Conservation (phyloP, 768 basidiomycete genomes). For the Exsudoporus frostii region DNA sequence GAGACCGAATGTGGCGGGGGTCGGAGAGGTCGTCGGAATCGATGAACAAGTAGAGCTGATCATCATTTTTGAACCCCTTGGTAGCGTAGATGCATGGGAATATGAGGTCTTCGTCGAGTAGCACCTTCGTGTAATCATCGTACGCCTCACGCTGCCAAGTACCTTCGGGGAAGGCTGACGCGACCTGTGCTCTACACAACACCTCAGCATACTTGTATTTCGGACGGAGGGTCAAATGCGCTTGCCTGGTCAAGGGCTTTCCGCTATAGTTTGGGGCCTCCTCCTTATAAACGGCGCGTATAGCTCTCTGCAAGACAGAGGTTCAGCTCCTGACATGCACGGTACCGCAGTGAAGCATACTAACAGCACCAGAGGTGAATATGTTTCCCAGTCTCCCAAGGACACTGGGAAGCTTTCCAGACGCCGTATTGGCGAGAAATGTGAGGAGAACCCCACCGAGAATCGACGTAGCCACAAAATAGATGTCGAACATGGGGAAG, state of each 20-base stretch:
- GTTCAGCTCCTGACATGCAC: neutral
- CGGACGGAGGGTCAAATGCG: no score
- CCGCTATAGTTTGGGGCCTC: conserved; percentile 1
- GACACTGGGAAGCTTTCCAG: conserved; percentile 6
- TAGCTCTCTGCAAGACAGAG: neutral
- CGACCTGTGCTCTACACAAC: conserved; percentile 14
- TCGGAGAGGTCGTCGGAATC: conserved; percentile 23
- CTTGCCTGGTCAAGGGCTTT: conserved; percentile 17
- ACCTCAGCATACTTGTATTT: neutral
- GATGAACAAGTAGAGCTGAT: conserved; percentile 20
- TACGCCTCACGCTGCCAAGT: conserved; percentile 19
- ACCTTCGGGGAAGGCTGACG: conserved; percentile 7
- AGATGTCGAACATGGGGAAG: conserved; percentile 12
- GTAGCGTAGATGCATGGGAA: conserved; percentile 23
- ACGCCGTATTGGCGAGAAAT: conserved; percentile 10
- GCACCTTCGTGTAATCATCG: conserved; percentile 19
- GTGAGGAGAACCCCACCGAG: conserved; percentile 17
- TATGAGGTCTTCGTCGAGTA: conserved; percentile 20
- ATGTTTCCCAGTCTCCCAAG: conserved; percentile 3
- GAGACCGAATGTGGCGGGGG: conserved; percentile 17
- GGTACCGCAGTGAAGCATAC: neutral
- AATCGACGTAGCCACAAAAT: conserved; percentile 9
- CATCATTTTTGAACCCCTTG: conserved; percentile 23
- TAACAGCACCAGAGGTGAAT: conserved; percentile 3
- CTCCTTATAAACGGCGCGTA: neutral